These are phyloP conservation scores for Phyllachora maydis DNA, from an alignment of 2,329 filamentous ascomycete species.

Conservation along the genomic window DNA sequence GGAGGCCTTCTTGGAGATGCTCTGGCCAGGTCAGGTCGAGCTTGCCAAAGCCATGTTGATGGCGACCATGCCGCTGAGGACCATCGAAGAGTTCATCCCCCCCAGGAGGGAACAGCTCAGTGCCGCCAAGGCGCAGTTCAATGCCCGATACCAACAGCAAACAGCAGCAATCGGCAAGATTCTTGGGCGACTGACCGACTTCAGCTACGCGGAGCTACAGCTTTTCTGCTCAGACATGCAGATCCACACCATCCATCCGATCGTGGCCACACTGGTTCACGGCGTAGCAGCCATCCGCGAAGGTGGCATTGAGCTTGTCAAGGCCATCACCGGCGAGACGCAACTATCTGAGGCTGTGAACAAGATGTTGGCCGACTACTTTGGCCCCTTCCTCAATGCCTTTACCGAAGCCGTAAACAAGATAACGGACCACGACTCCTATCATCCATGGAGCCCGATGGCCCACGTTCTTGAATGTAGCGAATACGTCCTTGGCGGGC, in stretches of 20 bases:
- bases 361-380: constrained; percentile 21
- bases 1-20: constrained; percentile 50
- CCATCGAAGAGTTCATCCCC: constrained; percentile 52
- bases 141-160: constrained; percentile 25
- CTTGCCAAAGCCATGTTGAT: constrained; percentile 57
- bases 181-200: constrained; percentile 60
- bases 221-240: constrained; percentile 46
- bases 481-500: constrained; percentile 30
- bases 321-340: constrained; percentile 53
- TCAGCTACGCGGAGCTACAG: constrained; percentile 47
- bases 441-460: constrained; percentile 33
- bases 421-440: constrained; percentile 18
- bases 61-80: constrained; percentile 48
- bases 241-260: constrained; percentile 40
- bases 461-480: constrained; percentile 34
- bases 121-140: constrained; percentile 47
- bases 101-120: constrained; percentile 22
- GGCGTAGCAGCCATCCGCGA: constrained; percentile 63
- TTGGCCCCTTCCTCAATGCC: constrained; percentile 19
- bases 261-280: constrained; percentile 65
- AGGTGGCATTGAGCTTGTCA: constrained; percentile 63
- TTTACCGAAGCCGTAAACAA: constrained; percentile 19
- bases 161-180: constrained; percentile 47
- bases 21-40: constrained; percentile 44
- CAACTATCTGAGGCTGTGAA: constrained; percentile 27